Evolutionary conservation across 179 eudicot species (phyloP), one percentile per base, ranked within the genome.

Genomic region (Silene vulgaris): DNA sequence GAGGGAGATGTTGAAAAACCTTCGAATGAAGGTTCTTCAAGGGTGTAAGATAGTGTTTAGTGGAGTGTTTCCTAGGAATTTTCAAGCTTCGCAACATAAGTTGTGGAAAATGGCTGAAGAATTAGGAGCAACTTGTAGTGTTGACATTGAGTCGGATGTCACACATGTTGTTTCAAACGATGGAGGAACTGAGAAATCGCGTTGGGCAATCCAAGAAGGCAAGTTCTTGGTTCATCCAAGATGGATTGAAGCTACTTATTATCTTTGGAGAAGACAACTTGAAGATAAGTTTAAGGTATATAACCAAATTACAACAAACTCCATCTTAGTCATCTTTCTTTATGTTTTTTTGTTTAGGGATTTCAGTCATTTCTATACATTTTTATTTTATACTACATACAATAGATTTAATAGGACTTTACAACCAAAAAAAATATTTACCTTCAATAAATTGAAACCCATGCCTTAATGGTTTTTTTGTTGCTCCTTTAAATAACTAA

Each of bases 31-130:
- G 71, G 82, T 89, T 50, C 79, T 89, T 37, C 80, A 77, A 72
- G 96, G 85, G 37, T 92, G 94, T 74, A 92, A 85, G 67, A 9
- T 92, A 5, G 94, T 90, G 20, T 92, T 92, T 81, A 91, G 86
- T 66, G 77, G 90, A 12, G 88, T 92, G 17, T 77, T 89, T 30
- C 90, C 92, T 14, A 81, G 74, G 16, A 72, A 78, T 76, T 81
- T 61, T 54, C 74, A 77, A 52, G 86, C 90, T 3, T 85, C 78
- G 23, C 77, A 82, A 9, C 89, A 92, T 65, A 80, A 65, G 4
- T 65, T 82, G 52, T 91, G 97, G 97, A 88, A 81, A 73, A 84
- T 85, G 87, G 97, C 97, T 0, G 90, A 86, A 50, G 81, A 81
- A 54, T 72, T 92, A 73, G 97, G 97, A 54, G 97, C 97, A 1